These are phyloP conservation scores for Euphorbia schlechtendalii DNA, from an alignment of 441 rosid species.

Conservation along the genomic window DNA sequence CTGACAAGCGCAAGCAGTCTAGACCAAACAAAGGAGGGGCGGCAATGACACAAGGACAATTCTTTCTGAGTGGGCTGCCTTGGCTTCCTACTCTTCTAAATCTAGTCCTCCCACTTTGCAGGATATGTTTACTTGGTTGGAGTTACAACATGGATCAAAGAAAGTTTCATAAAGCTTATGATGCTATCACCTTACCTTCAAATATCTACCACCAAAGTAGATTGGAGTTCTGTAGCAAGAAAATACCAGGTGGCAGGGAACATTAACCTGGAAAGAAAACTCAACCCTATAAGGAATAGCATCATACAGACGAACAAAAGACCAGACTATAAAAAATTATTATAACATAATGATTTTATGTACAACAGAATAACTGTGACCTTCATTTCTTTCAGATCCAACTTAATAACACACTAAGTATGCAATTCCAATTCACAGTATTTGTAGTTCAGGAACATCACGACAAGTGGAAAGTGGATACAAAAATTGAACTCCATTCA, in stretches of 20 bases:
- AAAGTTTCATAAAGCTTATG: not conserved
- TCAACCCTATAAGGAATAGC: slow-evolving; percentile 12
- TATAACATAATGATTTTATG: not conserved
- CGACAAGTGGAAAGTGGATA: slow-evolving; percentile 2
- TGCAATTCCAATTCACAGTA: not conserved
- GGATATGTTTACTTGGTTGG: not conserved
- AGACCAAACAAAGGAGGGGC: not conserved
- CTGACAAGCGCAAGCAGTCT: not conserved
- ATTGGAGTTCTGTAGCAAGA: slow-evolving; percentile 59
- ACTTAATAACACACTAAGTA: not conserved
- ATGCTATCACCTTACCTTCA: slow-evolving; percentile 48
- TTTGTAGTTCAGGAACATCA: slow-evolving; percentile 12
- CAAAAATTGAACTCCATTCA: slow-evolving; percentile 1
- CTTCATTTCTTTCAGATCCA: not conserved
- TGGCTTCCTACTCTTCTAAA: not conserved
- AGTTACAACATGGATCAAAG: not conserved
- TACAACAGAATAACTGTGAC: not conserved
- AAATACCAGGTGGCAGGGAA: slow-evolving; percentile 60
- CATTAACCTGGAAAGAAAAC: slow-evolving; percentile 40
- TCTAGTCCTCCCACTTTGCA: not conserved
- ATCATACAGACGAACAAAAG: slow-evolving; percentile 6
- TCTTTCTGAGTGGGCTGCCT: not conserved
- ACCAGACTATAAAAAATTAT: not conserved
- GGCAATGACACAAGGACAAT: not conserved
- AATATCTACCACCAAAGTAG: slow-evolving; percentile 84